Evolutionary conservation across 2,329 filamentous ascomycete species (phyloP).

Genomic region (Trichoderma sp.): DNA sequence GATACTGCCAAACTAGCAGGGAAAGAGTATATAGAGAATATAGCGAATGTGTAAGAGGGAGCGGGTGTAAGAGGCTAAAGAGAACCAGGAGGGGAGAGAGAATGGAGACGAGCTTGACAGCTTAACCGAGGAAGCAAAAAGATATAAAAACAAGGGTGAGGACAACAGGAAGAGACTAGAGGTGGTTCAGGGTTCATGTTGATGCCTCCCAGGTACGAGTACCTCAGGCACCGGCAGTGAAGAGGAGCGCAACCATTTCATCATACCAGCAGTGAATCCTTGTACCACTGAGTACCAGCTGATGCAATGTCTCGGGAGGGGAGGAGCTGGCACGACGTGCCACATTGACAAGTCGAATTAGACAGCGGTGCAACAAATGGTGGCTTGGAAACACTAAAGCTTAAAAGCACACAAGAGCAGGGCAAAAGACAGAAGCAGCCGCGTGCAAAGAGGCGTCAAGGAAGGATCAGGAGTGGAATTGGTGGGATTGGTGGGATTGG

Average conservation of each 20-base stretch:
- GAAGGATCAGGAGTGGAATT: not conserved
- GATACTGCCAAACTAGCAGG: not conserved
- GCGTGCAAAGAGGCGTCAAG: not conserved
- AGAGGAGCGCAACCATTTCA: not conserved
- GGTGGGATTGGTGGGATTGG: not conserved
- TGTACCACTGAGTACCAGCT: slow-evolving; percentile 9
- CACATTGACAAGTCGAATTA: not conserved
- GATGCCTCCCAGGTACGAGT: not conserved
- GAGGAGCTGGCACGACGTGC: slow-evolving; percentile 1
- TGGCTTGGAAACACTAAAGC: slow-evolving; percentile 9
- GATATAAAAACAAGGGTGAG: not conserved
- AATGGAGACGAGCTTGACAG: not conserved
- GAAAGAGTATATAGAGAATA: not conserved
- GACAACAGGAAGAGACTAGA: not conserved
- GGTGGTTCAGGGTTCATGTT: not conserved
- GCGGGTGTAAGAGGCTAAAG: not conserved
- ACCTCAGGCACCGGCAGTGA: not conserved
- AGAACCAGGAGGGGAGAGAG: not conserved
- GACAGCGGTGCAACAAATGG: not conserved
- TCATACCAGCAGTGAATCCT: not conserved
- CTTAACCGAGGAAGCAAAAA: not conserved
- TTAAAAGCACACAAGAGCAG: not conserved
- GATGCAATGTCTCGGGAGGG: slow-evolving; percentile 13
- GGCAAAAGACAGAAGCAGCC: not conserved
- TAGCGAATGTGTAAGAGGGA: not conserved